These are phyloP conservation scores for Hymenoscyphus repandus DNA, from an alignment of 2,329 filamentous ascomycete species.

Conservation along the genomic window DNA sequence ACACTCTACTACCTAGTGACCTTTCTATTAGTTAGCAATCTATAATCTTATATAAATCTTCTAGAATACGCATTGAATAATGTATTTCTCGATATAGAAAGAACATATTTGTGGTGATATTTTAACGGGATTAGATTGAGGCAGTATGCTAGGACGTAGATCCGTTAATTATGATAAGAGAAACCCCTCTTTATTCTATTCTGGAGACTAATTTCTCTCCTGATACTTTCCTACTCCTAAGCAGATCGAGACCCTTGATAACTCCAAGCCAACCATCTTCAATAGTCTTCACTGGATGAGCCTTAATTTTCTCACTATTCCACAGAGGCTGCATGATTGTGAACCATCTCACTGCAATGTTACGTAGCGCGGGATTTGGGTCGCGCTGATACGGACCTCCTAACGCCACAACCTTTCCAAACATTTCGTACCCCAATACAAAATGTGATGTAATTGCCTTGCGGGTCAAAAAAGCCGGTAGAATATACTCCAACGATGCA, in stretches of 20 bases:
- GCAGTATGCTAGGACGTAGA: too few species aligned
- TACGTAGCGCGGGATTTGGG: neutral
- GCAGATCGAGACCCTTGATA: neutral
- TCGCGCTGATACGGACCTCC: neutral
- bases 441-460: neutral
- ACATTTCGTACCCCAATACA: neutral
- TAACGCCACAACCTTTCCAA: neutral
- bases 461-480: neutral
- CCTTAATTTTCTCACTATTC: neutral
- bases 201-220: neutral
- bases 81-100: too few species aligned
- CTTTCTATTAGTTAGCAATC: too few species aligned
- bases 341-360: neutral
- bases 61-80: too few species aligned
- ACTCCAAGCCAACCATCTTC: neutral
- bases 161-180: too few species aligned
- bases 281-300: neutral
- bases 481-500: constrained; percentile 12
- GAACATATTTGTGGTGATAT: too few species aligned
- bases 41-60: too few species aligned
- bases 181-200: too few species aligned
- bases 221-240: neutral
- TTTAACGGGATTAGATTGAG: too few species aligned
- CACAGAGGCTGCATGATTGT: neutral
- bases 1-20: too few species aligned